Base-by-base conservation (phyloP, 2,329 filamentous ascomycete species). In the Verticillium isaacii region DNA sequence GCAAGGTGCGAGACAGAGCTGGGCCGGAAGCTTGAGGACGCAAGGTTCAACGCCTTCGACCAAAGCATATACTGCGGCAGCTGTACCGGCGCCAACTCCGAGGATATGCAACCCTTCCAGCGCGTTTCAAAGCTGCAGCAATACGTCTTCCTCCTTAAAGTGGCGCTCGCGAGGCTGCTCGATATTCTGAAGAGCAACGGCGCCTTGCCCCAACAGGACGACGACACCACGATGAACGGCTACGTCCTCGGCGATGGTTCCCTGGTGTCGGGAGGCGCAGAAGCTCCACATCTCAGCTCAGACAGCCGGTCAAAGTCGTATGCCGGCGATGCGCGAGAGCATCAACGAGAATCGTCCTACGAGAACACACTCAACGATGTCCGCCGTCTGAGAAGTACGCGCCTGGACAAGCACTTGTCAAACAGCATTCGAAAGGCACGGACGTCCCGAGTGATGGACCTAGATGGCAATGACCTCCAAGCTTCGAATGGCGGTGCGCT, bases 291-390 rank as follows among this genome's bases (percentile, higher is more conserved):
- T 41, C 75, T 89, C 32, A 82, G 83, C 59, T 82, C 87, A 8
- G 89, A 91, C 66, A 86, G 85, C 19, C 84, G 91, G 61, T 93
- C 92, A 19, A 91, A 89, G 69, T 92, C 89, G 2, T 89, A 89
- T 72, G 85, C 85, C 55, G 89, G 87, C 29, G 84, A 85, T 65
- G 75, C 82, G 62, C 58, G 74, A 72, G 87, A 89, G 58, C 83
- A 86, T 63, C 83, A 84, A 63, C 84, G 87, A 66, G 85, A 88
- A 69, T 92, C 90, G 59, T 92, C 91, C 32, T 95, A 98, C 72
- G 94, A 98, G 78, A 96, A 93, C 77, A 97, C 94, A 56, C 88
- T 99, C 68, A 96, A 95, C 67, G 95, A 99, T 76, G 95, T 99
- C 72, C 89, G 93, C 69, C 86, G 95, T 65, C 78, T 99, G 63